Evolutionary conservation across 169 alveolate genomes (phyloP).

Genomic region (Plasmodium chabaudi): DNA sequence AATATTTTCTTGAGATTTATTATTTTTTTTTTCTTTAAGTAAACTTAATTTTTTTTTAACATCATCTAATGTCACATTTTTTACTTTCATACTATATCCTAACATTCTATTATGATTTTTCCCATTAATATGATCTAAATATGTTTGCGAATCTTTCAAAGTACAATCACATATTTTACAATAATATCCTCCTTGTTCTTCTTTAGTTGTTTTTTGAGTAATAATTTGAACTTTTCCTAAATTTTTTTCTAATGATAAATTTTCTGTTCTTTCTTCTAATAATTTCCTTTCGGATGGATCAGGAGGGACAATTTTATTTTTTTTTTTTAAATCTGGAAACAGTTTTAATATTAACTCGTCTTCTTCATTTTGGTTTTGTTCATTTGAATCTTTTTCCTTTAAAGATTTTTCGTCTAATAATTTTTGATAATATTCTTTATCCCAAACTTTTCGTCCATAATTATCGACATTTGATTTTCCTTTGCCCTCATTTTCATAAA

Average conservation of each 20-base stretch:
- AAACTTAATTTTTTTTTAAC: conserved; percentile 86
- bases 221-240: conserved; percentile 86
- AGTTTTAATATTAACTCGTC: conserved; percentile 79
- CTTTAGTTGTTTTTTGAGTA: conserved; percentile 86
- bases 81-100: conserved; percentile 95
- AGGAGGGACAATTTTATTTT: conserved; percentile 51
- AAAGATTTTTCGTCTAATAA: conserved; percentile 76
- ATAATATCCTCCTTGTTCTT: conserved; percentile 91
- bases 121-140: conserved; percentile 94
- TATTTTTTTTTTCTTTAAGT: conserved; percentile 78
- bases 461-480: conserved; percentile 77
- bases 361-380: conserved; percentile 65
- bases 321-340: conserved; percentile 78
- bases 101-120: conserved; percentile 92
- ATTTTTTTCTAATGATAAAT: conserved; percentile 84
- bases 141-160: conserved; percentile 91
- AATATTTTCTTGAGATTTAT: conserved; percentile 31
- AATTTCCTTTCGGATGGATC: conserved; percentile 85
- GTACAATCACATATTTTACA: conserved; percentile 91
- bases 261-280: conserved; percentile 84
- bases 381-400: too few relatives aligned
- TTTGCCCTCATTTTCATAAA: not conserved
- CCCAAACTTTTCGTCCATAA: conserved; percentile 88
- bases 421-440: conserved; percentile 81
- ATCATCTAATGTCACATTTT: conserved; percentile 87